Base-by-base conservation (phyloP, 2,329 filamentous ascomycete species). In the Chrysosphaeria jannelii region DNA sequence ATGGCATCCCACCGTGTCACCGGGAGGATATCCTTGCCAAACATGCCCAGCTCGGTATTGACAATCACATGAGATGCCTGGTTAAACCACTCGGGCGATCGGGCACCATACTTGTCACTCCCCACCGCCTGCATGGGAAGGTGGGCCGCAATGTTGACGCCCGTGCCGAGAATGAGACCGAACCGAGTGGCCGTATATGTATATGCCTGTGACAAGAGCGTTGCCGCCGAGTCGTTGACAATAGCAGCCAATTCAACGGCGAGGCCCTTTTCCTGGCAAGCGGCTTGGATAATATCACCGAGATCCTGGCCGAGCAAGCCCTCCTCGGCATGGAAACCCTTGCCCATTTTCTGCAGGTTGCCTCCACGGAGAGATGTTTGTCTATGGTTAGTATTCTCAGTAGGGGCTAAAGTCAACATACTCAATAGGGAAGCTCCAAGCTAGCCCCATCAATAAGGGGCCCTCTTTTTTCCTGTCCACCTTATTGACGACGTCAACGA, bases 391-490 rank as follows among this genome's bases (percentile, higher is more conserved):
- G n/a, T n/a, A n/a, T 7, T 18, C 14, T 17, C 6, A 19, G 19
- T 8, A 14, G 9, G 3, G 19, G 6, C 10, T n/a, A 22, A 14
- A 14, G 47, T 58, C 37, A 46, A 67, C 62, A n/a, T n/a, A n/a
- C n/a, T 69, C 57, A 21, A 70, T 60, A 13, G 64, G 64, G 33
- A 71, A 71, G 28, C 63, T 69, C 62, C 64, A 70, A 5, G 64
- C 58, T 29, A 69, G 39, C 1, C 62, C 62, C 43, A 67, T n/a
- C n/a, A n/a, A n/a, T n/a, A 33, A 37, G 27, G 43, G 13, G 8
- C 8, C 13, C 5, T 5, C 38, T 12, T 38, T 10, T 4, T 4
- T 20, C 5, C 37, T 37, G 21, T 45, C 41, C 12, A 45, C 50
- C 20, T 44, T 43, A 5, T 44, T 40, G 8, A 69, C 41, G 2